Conservation (phyloP, 371 early-diverging fungal genomes). For the Mucor racemosus region DNA sequence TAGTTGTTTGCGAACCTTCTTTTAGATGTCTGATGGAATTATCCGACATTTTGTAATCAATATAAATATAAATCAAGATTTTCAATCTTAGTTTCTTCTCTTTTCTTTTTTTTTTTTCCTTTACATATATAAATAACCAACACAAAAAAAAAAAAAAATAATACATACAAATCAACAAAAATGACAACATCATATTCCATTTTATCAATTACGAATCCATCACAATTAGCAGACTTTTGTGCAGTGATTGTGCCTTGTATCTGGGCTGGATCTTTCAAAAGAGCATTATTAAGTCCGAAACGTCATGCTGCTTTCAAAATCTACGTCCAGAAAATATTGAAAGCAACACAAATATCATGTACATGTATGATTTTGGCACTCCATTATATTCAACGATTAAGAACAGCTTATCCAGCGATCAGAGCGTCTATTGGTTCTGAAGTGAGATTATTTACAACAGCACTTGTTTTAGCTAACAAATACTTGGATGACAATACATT, state of each 20-base stretch:
- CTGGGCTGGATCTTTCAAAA: constrained; percentile 41
- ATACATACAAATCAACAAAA: not conserved
- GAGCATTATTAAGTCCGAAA: constrained; percentile 33
- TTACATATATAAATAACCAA: not conserved
- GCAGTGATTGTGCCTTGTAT: constrained; percentile 51
- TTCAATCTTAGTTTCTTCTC: constrained; percentile 16
- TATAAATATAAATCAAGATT: constrained; percentile 5
- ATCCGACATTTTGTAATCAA: constrained; percentile 5
- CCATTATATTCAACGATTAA: constrained; percentile 46
- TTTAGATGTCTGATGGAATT: not conserved
- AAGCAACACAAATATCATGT: constrained; percentile 53
- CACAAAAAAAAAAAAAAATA: constrained; percentile 13
- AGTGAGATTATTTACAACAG: constrained; percentile 66
- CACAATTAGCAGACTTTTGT: constrained; percentile 53
- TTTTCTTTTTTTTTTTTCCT: constrained; percentile 9
- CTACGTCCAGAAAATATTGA: constrained; percentile 57
- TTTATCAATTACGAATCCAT: constrained; percentile 30
- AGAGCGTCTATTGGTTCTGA: constrained; percentile 61
- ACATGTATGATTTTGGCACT: constrained; percentile 47
- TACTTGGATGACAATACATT: constrained; percentile 75
- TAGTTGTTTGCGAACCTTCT: constrained; percentile 10
- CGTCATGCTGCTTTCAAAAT: constrained; percentile 43
- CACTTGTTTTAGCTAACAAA: constrained; percentile 69
- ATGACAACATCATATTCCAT: constrained; percentile 8
- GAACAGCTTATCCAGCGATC: constrained; percentile 46